phyloP scores from a whole-genome alignment of 2,329 filamentous ascomycete species.

The Zopfia rhizophila region DNA sequence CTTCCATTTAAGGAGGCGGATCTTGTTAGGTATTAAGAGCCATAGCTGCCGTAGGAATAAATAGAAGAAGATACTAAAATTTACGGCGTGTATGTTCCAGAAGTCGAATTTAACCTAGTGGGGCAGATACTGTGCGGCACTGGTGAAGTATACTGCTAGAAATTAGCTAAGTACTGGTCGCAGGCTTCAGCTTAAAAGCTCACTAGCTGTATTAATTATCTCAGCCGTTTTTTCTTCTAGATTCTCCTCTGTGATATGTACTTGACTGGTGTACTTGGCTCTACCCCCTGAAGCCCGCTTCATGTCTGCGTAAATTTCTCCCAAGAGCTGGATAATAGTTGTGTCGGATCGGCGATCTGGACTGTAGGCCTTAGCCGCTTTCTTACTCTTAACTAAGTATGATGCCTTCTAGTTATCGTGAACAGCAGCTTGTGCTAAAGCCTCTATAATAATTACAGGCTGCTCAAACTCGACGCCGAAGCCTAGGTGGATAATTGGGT shows the following conservation, averaged over 20 bases:
- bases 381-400: conserved; percentile 65
- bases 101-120: conserved; percentile 77
- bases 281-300: conserved; percentile 69
- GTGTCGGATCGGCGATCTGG: conserved; percentile 65
- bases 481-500: conserved; percentile 84
- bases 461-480: conserved; percentile 83
- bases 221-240: conserved; percentile 65
- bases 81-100: conserved; percentile 79
- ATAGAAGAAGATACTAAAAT: conserved; percentile 74
- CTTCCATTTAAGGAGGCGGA: conserved; percentile 80
- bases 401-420: conserved; percentile 66
- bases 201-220: conserved; percentile 71
- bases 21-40: conserved; percentile 68
- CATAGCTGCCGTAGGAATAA: conserved; percentile 68
- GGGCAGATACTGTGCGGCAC: conserved; percentile 68
- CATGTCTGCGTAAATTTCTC: conserved; percentile 66
- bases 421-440: conserved; percentile 75
- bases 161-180: too few relatives aligned
- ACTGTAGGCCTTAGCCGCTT: conserved; percentile 64
- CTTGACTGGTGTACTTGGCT: conserved; percentile 68
- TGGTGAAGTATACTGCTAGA: conserved; percentile 62
- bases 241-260: conserved; percentile 58
- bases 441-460: conserved; percentile 80
- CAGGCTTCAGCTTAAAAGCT: background rate
- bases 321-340: conserved; percentile 63